Conservation (phyloP, 805 yeast species). For the Cyberlindnera misumaiensis region DNA sequence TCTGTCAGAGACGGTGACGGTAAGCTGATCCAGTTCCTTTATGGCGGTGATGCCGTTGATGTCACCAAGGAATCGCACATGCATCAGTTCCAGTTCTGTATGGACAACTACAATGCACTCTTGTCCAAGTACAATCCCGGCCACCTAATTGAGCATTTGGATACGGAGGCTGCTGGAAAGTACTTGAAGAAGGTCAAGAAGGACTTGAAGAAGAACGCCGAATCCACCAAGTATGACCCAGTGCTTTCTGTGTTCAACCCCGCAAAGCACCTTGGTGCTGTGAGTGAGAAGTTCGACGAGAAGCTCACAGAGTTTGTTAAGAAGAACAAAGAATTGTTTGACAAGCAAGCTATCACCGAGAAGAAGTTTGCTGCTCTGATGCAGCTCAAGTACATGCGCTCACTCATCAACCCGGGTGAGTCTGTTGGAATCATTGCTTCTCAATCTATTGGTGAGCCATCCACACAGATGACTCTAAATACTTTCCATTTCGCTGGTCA, state of each 20-base stretch:
- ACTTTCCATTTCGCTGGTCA: constrained; percentile 99
- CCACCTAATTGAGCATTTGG: constrained; percentile 61
- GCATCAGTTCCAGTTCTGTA: constrained; percentile 89
- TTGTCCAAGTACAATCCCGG: constrained; percentile 83
- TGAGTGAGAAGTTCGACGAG: constrained; percentile 81
- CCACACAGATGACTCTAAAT: constrained; percentile 97
- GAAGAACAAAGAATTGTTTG: constrained; percentile 48
- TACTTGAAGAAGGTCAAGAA: constrained; percentile 82
- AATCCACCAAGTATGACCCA: constrained; percentile 78
- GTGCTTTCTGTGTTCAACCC: constrained; percentile 83
- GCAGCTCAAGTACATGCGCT: constrained; percentile 98
- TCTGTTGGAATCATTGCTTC: constrained; percentile 98
- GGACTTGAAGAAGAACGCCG: constrained; percentile 54
- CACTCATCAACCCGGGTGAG: constrained; percentile 93
- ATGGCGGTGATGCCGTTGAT: constrained; percentile 97
- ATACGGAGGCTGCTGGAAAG: constrained; percentile 72
- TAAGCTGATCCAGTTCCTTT: constrained; percentile 83
- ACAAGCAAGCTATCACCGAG: constrained; percentile 45
- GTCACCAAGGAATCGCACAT: constrained; percentile 91
- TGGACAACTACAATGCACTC: constrained; percentile 82
- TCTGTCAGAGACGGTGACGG: constrained; percentile 96
- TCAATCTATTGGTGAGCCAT: constrained; percentile 98
- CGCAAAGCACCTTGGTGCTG: constrained; percentile 84
- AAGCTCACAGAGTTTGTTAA: constrained; percentile 67
- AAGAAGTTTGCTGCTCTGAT: constrained; percentile 92